Conservation (phyloP, 129 eudicot genomes). For the Arctium lappa region DNA sequence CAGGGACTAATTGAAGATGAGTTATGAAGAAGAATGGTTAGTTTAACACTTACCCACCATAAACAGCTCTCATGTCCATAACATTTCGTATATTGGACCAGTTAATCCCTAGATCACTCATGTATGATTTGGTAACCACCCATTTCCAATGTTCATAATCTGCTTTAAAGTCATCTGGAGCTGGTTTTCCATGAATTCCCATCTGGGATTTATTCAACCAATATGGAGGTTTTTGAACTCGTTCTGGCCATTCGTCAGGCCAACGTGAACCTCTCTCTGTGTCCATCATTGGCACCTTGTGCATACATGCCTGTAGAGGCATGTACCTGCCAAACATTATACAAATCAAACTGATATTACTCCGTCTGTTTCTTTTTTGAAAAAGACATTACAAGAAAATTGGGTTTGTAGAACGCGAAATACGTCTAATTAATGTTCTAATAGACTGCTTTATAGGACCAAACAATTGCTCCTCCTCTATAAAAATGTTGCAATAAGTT, state of each 20-base stretch:
- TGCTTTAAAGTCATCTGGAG: constrained; percentile 48
- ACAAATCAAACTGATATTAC: background rate
- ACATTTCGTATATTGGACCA: constrained; percentile 74
- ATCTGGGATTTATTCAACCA: constrained; percentile 61
- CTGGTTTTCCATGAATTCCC: constrained; percentile 68
- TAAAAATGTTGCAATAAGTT: background rate
- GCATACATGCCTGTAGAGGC: constrained; percentile 73
- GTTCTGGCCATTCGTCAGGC: constrained; percentile 71
- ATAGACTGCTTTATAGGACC: background rate
- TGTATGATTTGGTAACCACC: constrained; percentile 47
- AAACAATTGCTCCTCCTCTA: background rate
- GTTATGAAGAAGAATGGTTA: background rate
- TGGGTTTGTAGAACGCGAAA: background rate
- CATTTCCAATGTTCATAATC: constrained; percentile 70
- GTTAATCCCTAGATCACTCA: constrained; percentile 57
- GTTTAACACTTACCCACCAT: constrained; percentile 66
- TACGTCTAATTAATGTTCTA: background rate
- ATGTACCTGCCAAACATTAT: constrained; percentile 49
- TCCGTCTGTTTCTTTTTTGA: background rate
- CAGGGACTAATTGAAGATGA: background rate
- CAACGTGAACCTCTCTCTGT: constrained; percentile 69
- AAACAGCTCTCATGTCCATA: constrained; percentile 95
- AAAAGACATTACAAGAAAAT: background rate
- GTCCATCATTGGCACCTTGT: constrained; percentile 47
- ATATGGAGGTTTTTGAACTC: constrained; percentile 55